Percentiles rank a stretch among this genome's conserved stretches.
These are phyloP conservation scores for Exophiala spinifera DNA, from an alignment of 2,329 filamentous ascomycete species.

Conservation along the genomic window DNA sequence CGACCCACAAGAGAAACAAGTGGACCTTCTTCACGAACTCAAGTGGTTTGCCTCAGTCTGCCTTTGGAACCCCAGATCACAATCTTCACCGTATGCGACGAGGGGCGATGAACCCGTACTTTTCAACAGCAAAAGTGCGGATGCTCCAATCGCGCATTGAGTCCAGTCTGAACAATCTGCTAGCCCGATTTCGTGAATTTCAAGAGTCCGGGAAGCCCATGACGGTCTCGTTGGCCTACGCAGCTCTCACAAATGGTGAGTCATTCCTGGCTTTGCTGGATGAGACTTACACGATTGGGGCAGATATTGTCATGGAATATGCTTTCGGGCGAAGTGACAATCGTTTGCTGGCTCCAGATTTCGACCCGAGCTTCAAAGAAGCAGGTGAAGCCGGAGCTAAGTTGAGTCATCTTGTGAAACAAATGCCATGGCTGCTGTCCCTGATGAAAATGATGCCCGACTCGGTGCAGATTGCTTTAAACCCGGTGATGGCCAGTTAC, in stretches of 20 bases:
- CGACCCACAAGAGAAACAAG: conserved; percentile 30
- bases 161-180: conserved; percentile 27
- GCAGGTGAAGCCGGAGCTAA: conserved; percentile 30
- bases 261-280: no score
- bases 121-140: conserved; percentile 39
- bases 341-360: conserved; percentile 33
- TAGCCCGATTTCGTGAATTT: conserved; percentile 20
- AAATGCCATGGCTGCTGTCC: conserved; percentile 23
- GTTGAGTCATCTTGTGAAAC: conserved; percentile 28
- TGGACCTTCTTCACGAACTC: conserved; percentile 6
- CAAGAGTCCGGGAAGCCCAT: conserved; percentile 6
- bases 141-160: conserved; percentile 37
- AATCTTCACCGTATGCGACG: conserved; percentile 37
- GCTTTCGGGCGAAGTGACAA: conserved; percentile 36
- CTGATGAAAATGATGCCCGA: conserved; percentile 9
- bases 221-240: conserved; percentile 15
- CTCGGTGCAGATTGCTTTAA: conserved; percentile 1
- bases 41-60: conserved; percentile 12
- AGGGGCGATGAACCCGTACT: conserved; percentile 40
- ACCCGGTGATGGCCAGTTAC: conserved; percentile 12
- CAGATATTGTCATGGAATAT: conserved; percentile 39
- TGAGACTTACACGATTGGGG: no score
- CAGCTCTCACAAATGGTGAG: conserved; percentile 30
- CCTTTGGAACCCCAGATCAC: conserved; percentile 24
- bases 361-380: conserved; percentile 29